Evolutionary conservation across 2,329 filamentous ascomycete species (phyloP).

Genomic region (Fusarium camptoceras): DNA sequence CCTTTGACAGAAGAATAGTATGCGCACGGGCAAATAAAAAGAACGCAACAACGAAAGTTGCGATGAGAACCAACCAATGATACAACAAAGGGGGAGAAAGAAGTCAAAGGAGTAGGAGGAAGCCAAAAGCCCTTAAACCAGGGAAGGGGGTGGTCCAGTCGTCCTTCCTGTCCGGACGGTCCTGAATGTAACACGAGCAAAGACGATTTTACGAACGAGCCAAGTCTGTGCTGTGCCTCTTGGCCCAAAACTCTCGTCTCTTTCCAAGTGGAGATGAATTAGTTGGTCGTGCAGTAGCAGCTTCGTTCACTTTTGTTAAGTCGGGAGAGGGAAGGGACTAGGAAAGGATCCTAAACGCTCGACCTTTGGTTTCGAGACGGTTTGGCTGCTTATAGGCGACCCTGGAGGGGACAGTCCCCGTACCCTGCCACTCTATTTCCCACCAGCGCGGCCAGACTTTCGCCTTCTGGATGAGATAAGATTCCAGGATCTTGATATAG

Average conservation of each 20-base stretch:
- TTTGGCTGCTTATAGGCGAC: constrained; percentile 27
- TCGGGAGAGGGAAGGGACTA: constrained; percentile 5
- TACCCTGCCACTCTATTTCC: constrained; percentile 36
- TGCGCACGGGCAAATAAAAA: constrained; percentile 19
- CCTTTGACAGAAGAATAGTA: constrained; percentile 17
- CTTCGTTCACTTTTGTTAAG: constrained; percentile 2
- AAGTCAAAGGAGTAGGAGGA: constrained; percentile 28
- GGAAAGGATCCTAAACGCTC: constrained; percentile 10
- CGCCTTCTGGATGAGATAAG: constrained; percentile 19
- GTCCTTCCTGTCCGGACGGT: neutral
- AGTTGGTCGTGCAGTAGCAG: constrained; percentile 23
- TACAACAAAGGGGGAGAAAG: constrained; percentile 31
- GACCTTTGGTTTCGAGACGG: constrained; percentile 7
- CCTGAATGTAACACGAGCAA: constrained; percentile 29
- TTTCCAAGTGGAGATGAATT: constrained; percentile 16
- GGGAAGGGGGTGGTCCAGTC: constrained; percentile 18
- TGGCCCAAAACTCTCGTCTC: neutral
- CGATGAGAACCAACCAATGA: constrained; percentile 18
- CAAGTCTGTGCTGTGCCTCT: constrained; percentile 28
- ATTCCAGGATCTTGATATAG: constrained; percentile 19
- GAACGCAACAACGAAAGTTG: constrained; percentile 2
- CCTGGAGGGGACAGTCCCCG: neutral
- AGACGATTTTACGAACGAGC: constrained; percentile 18
- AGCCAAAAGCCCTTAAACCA: constrained; percentile 27
- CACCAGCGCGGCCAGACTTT: constrained; percentile 5